phyloP scores from a whole-genome alignment of 2,329 filamentous ascomycete species.

The Zymoseptoria ardabiliae region DNA sequence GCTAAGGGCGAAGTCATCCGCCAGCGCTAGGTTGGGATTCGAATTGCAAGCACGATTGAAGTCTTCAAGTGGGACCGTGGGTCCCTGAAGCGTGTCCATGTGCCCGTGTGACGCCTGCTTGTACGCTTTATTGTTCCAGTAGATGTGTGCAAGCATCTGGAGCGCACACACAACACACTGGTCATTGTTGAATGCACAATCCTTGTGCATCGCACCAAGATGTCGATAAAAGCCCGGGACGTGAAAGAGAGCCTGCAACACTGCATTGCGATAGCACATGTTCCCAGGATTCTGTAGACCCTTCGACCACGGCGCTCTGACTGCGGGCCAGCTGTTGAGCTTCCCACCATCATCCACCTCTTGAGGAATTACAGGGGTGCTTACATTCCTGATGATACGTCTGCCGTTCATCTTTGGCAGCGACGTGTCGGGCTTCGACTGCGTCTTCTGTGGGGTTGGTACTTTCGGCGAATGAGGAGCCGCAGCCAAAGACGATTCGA shows the following conservation, averaged over 20 bases:
- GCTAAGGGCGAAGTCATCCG: no score
- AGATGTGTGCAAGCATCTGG: background rate
- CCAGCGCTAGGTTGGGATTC: background rate
- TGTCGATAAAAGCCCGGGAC: slow-evolving; percentile 2
- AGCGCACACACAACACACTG: slow-evolving; percentile 1
- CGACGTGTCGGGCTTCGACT: no score
- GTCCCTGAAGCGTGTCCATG: background rate
- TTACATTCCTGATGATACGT: background rate
- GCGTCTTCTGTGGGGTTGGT: background rate
- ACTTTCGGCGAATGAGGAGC: background rate
- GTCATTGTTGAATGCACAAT: background rate
- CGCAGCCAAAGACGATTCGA: background rate
- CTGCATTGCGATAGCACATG: slow-evolving; percentile 1
- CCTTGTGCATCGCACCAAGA: background rate
- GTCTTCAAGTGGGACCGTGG: background rate
- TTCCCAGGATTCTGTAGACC: slow-evolving; percentile 8
- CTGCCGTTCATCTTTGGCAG: background rate
- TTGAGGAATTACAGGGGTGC: background rate
- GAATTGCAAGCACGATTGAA: background rate
- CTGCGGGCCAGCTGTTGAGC: slow-evolving; percentile 1
- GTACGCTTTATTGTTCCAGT: background rate
- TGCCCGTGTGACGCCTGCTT: background rate
- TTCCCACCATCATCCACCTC: background rate
- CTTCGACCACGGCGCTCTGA: slow-evolving; percentile 1
- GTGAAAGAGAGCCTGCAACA: slow-evolving; percentile 4